Evolutionary conservation across 768 basidiomycete species (phyloP), one percentile per base, ranked within the genome.

Genomic region (Lactarius tabidus): DNA sequence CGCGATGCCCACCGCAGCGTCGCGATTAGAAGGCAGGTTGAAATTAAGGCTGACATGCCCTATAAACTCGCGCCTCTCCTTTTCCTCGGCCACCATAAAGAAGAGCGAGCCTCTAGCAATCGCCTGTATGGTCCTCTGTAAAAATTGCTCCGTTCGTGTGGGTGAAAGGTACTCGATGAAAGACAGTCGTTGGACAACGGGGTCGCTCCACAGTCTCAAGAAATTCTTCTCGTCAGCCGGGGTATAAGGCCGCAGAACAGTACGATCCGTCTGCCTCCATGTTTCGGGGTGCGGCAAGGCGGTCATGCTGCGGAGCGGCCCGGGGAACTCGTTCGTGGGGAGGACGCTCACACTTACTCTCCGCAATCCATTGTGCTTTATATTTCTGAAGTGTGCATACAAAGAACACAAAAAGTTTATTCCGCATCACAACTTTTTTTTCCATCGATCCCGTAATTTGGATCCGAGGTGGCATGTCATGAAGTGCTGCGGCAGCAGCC

Each of bases 1-100:
- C 48, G 73, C 74, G 56, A 79, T 73, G 2, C 74, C 73, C 36
- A 77, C 72, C 33, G 67, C 65, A 57, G 76, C 76, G 60, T 77
- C 72, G 65, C 74, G 70, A 39, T 77, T 70, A 67, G 68, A 68
- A 7, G 72, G 71, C 28, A 73, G 67, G 26, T 57, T 66, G 7
- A 74, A 70, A 57, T 66, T 70, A 28, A 79, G 36, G 48, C 70
- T 70, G 43, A 75, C 69, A 17, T 74, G 70, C 26, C 79, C 78
- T 36, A 79, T 62, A 64, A 78, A 76, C 48, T 69, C 74, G 59
- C 65, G 70, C 23, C 71, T 72, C 48, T 70, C 72, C 45, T 72
- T 73, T 28, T 70, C 67, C 28, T 70, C 71, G 65, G 77, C 63
- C 61, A 79, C 66, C 17, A 64, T 65, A 48, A 70, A 68, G 60